Evolutionary conservation across 2,329 filamentous ascomycete species (phyloP), one percentile per base, ranked within the genome.

Genomic region (Seiridium unicorne): DNA sequence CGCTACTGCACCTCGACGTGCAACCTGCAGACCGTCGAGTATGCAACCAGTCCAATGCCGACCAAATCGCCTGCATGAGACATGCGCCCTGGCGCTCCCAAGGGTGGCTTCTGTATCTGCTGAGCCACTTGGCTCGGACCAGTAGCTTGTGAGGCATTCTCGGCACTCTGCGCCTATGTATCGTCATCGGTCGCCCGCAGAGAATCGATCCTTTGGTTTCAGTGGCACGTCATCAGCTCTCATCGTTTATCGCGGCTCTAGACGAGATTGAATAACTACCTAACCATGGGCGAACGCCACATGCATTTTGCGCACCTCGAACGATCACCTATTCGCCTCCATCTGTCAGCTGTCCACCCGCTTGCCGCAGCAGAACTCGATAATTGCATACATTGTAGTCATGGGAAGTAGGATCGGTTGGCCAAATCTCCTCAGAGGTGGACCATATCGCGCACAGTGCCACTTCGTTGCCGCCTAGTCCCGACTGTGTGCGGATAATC

Each of bases 1-100:
- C 49, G 40, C 61, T 67, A 62, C 61, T 68, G 65, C 66, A 66
- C 18, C 60, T 68, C 65, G 65, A 67, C 66, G 67, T 68, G 65
- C 66, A 26, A 31, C 11, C n/a, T 42, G 38, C 38, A 47, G 18
- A 34, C 13, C 44, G 44, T 44, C 26, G 40, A n/a, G 38, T 18
- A 32, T 36, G 35, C 32, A 44, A 48, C n/a, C 49, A 36, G 49
- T 36, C 49, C 13, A 31, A 31, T 36, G 13, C 32, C 18, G 32
- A 51, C 49, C 34, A 31, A 51, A 51, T 51, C 34, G 31, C 49
- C 3, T 51, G 49, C 49, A 51, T 51, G 31, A 51, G 49, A 10
- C 35, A 56, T 59, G 60, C 61, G 60, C 60, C 62, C 64, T 26
- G 18, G 18, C 18, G 18, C 18, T 26, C 18, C 18, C 18, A 42